phyloP scores from a whole-genome alignment of 768 basidiomycete genomes.

The Collybia sordida region DNA sequence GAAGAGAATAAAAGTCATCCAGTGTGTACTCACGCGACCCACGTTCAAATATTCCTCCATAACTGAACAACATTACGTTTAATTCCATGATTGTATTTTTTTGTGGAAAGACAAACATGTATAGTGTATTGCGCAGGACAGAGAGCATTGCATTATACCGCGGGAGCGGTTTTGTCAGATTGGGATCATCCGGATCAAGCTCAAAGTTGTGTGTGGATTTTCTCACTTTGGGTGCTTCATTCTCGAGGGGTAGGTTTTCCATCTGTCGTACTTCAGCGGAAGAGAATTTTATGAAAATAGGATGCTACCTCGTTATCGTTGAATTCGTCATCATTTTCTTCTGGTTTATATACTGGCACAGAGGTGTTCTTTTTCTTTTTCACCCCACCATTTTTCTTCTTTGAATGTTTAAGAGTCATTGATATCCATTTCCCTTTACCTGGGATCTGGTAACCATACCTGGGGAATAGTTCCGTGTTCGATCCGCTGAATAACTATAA shows the following conservation, averaged over 20 bases:
- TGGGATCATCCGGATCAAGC: slow-evolving; percentile 63
- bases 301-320: slow-evolving; percentile 5
- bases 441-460: slow-evolving; percentile 74
- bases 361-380: slow-evolving; percentile 40
- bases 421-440: slow-evolving; percentile 81
- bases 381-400: slow-evolving; percentile 42
- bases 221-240: background rate
- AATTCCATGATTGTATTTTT: background rate
- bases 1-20: slow-evolving; percentile 82
- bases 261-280: too few relatives aligned
- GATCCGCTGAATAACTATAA: background rate
- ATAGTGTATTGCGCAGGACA: slow-evolving; percentile 79
- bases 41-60: slow-evolving; percentile 87
- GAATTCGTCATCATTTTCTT: slow-evolving; percentile 14
- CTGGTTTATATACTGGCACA: slow-evolving; percentile 11
- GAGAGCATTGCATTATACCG: slow-evolving; percentile 91
- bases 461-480: slow-evolving; percentile 21
- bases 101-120: slow-evolving; percentile 56
- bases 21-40: slow-evolving; percentile 84
- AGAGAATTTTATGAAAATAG: too few relatives aligned
- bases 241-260: background rate
- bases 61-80: slow-evolving; percentile 22
- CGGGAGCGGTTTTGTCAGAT: slow-evolving; percentile 59
- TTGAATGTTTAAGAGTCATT: slow-evolving; percentile 74
- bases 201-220: slow-evolving; percentile 22